Evolutionary conservation across 2,329 filamentous ascomycete species (phyloP).

Genomic region (Alternaria arborescens): DNA sequence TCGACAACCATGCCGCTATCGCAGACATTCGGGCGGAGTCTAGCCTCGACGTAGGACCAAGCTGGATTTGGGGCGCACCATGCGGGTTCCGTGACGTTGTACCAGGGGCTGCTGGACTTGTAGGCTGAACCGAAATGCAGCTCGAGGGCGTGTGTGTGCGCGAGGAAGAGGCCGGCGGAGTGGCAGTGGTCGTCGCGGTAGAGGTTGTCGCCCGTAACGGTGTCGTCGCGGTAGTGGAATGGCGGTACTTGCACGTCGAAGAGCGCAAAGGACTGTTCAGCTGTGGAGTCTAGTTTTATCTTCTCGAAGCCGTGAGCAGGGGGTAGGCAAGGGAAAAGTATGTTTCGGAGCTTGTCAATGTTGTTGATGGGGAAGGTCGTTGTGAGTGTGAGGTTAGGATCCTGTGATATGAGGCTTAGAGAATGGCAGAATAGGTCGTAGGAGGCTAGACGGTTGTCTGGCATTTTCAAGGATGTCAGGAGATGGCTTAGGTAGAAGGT

Average conservation of each 20-base stretch:
- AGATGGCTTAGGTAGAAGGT: conserved; percentile 17
- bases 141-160: conserved; percentile 11
- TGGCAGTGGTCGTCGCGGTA: not conserved
- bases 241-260: conserved; percentile 24
- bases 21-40: not conserved
- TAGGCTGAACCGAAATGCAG: conserved; percentile 14
- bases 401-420: not conserved
- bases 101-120: conserved; percentile 17
- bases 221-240: conserved; percentile 12
- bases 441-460: not conserved
- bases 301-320: conserved; percentile 22
- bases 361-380: not conserved
- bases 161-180: conserved; percentile 12
- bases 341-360: not conserved
- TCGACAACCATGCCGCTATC: not conserved
- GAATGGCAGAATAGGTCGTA: not conserved
- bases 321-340: not conserved
- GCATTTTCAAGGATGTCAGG: not conserved
- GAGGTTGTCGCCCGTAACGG: not conserved
- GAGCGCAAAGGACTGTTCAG: conserved; percentile 19
- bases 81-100: not conserved
- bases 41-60: not conserved
- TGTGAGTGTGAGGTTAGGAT: not conserved
- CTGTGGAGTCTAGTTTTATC: conserved; percentile 18
- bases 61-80: not conserved